Evolutionary conservation across 805 yeast species (phyloP).

Genomic region (Wickerhamomyces hampshirensis): DNA sequence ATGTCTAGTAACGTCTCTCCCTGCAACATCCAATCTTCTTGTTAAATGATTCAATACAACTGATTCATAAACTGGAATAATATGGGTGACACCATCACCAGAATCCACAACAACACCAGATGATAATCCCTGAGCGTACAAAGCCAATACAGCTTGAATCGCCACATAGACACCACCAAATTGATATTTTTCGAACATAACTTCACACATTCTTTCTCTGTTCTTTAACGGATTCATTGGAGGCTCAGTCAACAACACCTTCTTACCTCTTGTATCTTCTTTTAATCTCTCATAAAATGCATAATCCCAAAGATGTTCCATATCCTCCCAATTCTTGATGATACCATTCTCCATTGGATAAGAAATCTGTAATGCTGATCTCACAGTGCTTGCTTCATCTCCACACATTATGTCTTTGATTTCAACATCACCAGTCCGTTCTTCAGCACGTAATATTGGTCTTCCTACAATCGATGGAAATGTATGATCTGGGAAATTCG

Average conservation of each 20-base stretch:
- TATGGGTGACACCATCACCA: constrained; percentile 98
- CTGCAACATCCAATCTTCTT: constrained; percentile 91
- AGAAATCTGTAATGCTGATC: constrained; percentile 86
- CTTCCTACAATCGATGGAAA: constrained; percentile 97
- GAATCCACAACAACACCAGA: constrained; percentile 98
- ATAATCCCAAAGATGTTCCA: constrained; percentile 98
- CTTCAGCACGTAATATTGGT: constrained; percentile 96
- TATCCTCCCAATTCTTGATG: constrained; percentile 96
- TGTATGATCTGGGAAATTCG: constrained; percentile 94
- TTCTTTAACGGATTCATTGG: constrained; percentile 94
- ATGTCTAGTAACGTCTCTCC: constrained; percentile 97
- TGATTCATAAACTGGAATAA: constrained; percentile 96
- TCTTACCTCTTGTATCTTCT: constrained; percentile 71
- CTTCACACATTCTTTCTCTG: constrained; percentile 86
- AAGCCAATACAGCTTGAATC: constrained; percentile 95
- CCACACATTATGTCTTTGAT: constrained; percentile 98
- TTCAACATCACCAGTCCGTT: constrained; percentile 69
- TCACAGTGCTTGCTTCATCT: constrained; percentile 85
- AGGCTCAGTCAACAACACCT: constrained; percentile 90
- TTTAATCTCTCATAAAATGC: constrained; percentile 91
- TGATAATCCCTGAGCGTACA: constrained; percentile 94
- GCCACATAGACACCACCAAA: constrained; percentile 95
- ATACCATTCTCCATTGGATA: constrained; percentile 99
- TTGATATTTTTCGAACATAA: constrained; percentile 86
- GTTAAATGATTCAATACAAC: constrained; percentile 95